Evolutionary conservation across 2,329 filamentous ascomycete species (phyloP).

Genomic region (Colletotrichum liriopes): DNA sequence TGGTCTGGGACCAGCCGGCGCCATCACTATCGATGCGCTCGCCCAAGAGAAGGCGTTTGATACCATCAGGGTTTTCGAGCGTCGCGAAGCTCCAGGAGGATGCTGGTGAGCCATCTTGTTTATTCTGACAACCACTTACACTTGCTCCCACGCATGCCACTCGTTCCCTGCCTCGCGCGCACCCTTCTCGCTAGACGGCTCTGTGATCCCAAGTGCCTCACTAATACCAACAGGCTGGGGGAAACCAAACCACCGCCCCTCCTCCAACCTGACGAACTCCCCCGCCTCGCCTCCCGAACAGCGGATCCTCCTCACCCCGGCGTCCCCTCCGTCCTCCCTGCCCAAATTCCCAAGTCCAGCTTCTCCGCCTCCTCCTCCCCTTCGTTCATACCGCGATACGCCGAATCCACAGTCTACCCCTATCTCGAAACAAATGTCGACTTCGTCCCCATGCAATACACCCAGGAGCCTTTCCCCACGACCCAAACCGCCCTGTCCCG

Average conservation of each 20-base stretch:
- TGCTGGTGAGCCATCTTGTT: conserved; percentile 67
- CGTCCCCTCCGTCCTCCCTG: conserved; percentile 65
- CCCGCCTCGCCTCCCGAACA: conserved; percentile 61
- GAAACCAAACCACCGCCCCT: conserved; percentile 55
- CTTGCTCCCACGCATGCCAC: not conserved
- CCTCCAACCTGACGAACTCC: conserved; percentile 57
- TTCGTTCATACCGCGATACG: conserved; percentile 63
- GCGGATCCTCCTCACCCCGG: conserved; percentile 62
- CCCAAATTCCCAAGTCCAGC: conserved; percentile 55
- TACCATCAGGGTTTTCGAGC: conserved; percentile 73
- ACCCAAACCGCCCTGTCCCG: conserved; percentile 49
- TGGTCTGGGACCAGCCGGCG: conserved; percentile 73
- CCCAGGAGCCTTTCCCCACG: conserved; percentile 67
- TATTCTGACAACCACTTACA: not conserved
- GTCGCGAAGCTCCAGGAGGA: conserved; percentile 72
- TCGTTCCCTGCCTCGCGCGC: not conserved
- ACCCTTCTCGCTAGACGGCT: not conserved
- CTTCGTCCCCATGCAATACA: conserved; percentile 72
- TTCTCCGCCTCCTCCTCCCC: not conserved
- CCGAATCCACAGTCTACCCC: conserved; percentile 73
- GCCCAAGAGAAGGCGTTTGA: conserved; percentile 72
- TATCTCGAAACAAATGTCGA: conserved; percentile 77
- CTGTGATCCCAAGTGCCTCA: not conserved
- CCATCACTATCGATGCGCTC: conserved; percentile 73
- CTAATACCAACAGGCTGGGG: conserved; percentile 56